Conservation (phyloP, 768 basidiomycete genomes). For the Termitomyces heimii region DNA sequence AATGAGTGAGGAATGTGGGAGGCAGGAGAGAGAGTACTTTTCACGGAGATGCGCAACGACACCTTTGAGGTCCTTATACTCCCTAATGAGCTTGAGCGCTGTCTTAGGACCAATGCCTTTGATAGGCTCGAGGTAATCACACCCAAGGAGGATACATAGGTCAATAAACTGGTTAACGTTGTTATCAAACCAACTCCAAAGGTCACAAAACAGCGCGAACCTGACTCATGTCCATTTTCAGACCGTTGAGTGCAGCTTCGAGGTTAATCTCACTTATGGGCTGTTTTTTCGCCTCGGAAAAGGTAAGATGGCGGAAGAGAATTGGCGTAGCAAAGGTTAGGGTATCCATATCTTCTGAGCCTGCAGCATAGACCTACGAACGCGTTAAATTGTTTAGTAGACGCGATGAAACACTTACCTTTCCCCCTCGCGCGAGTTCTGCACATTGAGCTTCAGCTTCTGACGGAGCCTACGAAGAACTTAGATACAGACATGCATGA, state of each 20-base stretch:
- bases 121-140: conserved; percentile 99
- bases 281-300: conserved; percentile 95
- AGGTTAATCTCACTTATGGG: conserved; percentile 93
- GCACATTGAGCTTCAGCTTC: conserved; percentile 99
- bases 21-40: conserved; percentile 41
- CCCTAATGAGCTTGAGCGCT: conserved; percentile 87
- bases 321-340: conserved; percentile 92
- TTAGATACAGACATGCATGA: not conserved
- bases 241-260: conserved; percentile 74
- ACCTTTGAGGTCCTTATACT: conserved; percentile 64
- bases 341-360: conserved; percentile 99
- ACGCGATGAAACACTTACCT: conserved; percentile 38
- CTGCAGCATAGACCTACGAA: conserved; percentile 86
- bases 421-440: conserved; percentile 93
- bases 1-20: not conserved
- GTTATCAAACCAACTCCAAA: not conserved
- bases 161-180: conserved; percentile 82
- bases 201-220: conserved; percentile 30
- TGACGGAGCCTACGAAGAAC: conserved; percentile 72
- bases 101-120: conserved; percentile 95
- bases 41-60: conserved; percentile 76
- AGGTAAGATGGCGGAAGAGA: conserved; percentile 91
- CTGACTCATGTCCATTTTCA: conserved; percentile 90
- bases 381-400: not conserved
- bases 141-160: conserved; percentile 92